phyloP scores from a whole-genome alignment of 2,329 filamentous ascomycete genomes.

The Fusarium annulatum region DNA sequence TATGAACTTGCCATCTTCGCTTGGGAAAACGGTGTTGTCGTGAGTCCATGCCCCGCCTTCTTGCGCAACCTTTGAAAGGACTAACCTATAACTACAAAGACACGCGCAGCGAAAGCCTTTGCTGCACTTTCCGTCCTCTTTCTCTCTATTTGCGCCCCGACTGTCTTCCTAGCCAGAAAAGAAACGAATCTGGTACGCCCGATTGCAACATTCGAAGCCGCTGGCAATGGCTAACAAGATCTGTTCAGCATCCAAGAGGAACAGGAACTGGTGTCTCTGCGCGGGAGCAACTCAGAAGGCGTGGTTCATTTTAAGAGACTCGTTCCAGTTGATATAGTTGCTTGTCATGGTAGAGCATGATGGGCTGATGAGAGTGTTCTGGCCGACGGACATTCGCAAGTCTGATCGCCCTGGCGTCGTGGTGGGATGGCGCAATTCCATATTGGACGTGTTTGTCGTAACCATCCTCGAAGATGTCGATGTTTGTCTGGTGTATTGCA shows the following conservation, averaged over 20 bases:
- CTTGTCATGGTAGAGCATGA: slow-evolving; percentile 77
- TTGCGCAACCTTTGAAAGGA: background rate
- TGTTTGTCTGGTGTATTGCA: slow-evolving; percentile 60
- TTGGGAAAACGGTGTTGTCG: slow-evolving; percentile 98
- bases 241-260: slow-evolving; percentile 80
- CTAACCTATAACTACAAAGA: slow-evolving; percentile 59
- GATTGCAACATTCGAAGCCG: slow-evolving; percentile 26
- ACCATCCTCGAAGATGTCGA: slow-evolving; percentile 91
- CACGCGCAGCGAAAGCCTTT: slow-evolving; percentile 87
- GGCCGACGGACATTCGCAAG: slow-evolving; percentile 86
- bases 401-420: slow-evolving; percentile 83
- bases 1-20: slow-evolving; percentile 98
- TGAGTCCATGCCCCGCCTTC: slow-evolving; percentile 59
- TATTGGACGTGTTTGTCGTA: slow-evolving; percentile 89
- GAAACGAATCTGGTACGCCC: slow-evolving; percentile 81
- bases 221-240: slow-evolving; percentile 34
- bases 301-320: slow-evolving; percentile 85
- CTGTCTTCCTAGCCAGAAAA: slow-evolving; percentile 82
- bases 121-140: slow-evolving; percentile 85
- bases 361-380: slow-evolving; percentile 98
- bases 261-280: slow-evolving; percentile 87
- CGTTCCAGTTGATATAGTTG: slow-evolving; percentile 43
- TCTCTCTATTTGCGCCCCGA: slow-evolving; percentile 83
- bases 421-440: slow-evolving; percentile 95
- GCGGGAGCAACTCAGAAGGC: slow-evolving; percentile 90